phyloP scores from a whole-genome alignment of 495 filamentous ascomycete species.

The Tuber borchii region DNA sequence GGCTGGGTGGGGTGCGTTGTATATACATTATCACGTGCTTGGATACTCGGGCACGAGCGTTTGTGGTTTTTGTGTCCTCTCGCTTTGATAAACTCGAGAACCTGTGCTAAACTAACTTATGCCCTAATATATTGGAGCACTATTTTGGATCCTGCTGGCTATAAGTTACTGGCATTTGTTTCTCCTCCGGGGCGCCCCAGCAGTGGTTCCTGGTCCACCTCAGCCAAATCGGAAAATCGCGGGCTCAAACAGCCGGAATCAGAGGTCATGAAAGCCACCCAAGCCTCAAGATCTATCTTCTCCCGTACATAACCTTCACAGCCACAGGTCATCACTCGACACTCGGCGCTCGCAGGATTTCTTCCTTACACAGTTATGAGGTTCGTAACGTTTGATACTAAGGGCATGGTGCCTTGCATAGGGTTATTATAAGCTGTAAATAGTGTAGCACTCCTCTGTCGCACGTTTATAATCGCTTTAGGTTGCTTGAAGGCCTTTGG shows the following conservation, averaged over 20 bases:
- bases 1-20: background rate
- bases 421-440: background rate
- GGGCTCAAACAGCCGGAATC: background rate
- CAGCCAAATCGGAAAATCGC: background rate
- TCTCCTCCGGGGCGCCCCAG: background rate
- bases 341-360: background rate
- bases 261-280: background rate
- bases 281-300: background rate
- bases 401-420: background rate
- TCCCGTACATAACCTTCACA: background rate
- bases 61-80: background rate
- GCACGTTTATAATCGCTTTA: background rate
- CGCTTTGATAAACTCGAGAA: background rate
- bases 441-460: background rate
- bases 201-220: background rate
- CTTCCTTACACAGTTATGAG: background rate
- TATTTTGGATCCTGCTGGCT: background rate
- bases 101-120: background rate
- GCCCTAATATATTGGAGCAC: background rate
- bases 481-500: background rate
- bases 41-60: background rate
- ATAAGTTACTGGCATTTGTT: background rate
- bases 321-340: background rate
- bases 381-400: background rate
- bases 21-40: background rate